Conservation (phyloP, 2,329 filamentous ascomycete species). For the Coniochaeta sp. region DNA sequence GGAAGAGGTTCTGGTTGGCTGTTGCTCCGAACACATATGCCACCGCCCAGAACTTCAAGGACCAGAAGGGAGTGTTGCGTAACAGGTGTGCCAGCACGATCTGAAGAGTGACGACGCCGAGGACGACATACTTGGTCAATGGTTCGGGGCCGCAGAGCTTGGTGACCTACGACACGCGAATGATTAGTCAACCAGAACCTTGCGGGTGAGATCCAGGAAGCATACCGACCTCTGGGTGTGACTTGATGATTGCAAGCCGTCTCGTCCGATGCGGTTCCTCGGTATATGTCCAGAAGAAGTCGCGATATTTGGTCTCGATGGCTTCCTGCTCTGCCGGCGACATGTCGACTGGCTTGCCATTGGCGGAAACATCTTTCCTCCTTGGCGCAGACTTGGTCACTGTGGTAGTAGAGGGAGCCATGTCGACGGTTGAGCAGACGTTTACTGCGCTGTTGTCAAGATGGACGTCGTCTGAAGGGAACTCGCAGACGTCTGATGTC, state of each 20-base stretch:
- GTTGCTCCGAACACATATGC: slow-evolving; percentile 92
- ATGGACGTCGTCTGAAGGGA: background rate
- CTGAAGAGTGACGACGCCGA: slow-evolving; percentile 77
- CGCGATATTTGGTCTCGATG: slow-evolving; percentile 28
- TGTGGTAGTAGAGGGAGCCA: slow-evolving; percentile 19
- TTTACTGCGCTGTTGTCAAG: background rate
- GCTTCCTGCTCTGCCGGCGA: slow-evolving; percentile 26
- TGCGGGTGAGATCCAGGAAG: background rate
- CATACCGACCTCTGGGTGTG: slow-evolving; percentile 75
- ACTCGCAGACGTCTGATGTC: background rate
- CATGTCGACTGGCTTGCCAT: slow-evolving; percentile 8
- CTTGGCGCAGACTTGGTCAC: slow-evolving; percentile 15
- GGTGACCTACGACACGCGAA: slow-evolving; percentile 57
- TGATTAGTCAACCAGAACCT: background rate
- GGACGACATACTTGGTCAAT: slow-evolving; percentile 87
- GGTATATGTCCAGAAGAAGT: slow-evolving; percentile 98
- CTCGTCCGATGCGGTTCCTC: slow-evolving; percentile 93
- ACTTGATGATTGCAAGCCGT: slow-evolving; percentile 92
- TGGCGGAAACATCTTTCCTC: slow-evolving; percentile 12
- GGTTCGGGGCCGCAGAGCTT: slow-evolving; percentile 97
- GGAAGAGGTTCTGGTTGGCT: slow-evolving; percentile 95
- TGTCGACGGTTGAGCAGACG: slow-evolving; percentile 2
- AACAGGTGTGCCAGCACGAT: slow-evolving; percentile 70
- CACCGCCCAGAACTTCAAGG: slow-evolving; percentile 75
- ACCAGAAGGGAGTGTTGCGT: slow-evolving; percentile 69